These are phyloP conservation scores for Plectosphaerella sp. DNA, from an alignment of 2,329 filamentous ascomycete species.

Conservation along the genomic window DNA sequence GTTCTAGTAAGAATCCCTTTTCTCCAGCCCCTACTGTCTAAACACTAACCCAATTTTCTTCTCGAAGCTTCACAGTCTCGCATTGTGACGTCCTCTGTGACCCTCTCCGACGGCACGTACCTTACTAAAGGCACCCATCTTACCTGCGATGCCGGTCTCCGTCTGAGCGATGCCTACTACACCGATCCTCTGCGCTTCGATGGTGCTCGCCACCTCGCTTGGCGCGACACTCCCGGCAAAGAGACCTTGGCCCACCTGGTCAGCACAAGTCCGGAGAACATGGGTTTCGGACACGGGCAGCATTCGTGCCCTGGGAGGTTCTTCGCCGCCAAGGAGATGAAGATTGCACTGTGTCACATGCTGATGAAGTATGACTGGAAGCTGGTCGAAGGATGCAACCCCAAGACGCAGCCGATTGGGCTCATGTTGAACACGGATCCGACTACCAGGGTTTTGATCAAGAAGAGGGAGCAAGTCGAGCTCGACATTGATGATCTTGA, in stretches of 20 bases:
- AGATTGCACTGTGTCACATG: constrained; percentile 33
- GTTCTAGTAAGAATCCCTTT: background rate
- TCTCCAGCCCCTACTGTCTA: background rate
- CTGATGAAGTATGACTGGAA: constrained; percentile 34
- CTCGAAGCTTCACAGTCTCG: too few relatives aligned
- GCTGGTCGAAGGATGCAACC: constrained; percentile 2
- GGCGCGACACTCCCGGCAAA: constrained; percentile 3
- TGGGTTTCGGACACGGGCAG: constrained; percentile 31
- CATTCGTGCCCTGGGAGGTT: constrained; percentile 38
- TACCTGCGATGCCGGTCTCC: background rate
- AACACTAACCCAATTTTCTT: background rate
- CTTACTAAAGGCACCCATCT: constrained; percentile 1
- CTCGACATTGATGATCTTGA: constrained; percentile 5
- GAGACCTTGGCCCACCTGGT: constrained; percentile 32
- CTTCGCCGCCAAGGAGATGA: constrained; percentile 41
- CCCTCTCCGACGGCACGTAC: constrained; percentile 7
- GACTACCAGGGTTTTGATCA: constrained; percentile 4
- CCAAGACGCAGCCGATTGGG: background rate
- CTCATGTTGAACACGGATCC: constrained; percentile 1
- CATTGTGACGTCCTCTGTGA: background rate
- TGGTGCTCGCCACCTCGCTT: constrained; percentile 1
- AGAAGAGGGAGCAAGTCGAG: constrained; percentile 4
- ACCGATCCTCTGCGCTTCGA: constrained; percentile 1
- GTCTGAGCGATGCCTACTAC: constrained; percentile 4
- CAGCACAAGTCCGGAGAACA: constrained; percentile 27